Evolutionary conservation across 164 flowering plant species (phyloP), one percentile per base, ranked within the genome.

Genomic region (Macadamia tetraphylla): DNA sequence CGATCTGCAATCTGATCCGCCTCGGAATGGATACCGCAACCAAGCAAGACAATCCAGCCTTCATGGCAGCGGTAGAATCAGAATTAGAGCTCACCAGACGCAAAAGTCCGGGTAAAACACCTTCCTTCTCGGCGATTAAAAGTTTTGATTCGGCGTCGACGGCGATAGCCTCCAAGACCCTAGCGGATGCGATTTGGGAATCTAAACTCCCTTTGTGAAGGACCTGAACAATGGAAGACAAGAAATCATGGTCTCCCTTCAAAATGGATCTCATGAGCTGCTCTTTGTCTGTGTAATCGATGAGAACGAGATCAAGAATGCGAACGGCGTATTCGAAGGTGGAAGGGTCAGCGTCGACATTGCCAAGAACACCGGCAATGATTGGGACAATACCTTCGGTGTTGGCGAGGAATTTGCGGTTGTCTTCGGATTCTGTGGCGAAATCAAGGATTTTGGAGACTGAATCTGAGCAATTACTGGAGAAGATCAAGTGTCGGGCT

Each of bases 41-140:
- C 29, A 91, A 64, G 71, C 85, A 77, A 1, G 87, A 82, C 11
- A 94, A 58, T 1, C 73, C 73, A 12, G 88, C 82, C 1, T 85
- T 88, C 35, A 79, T 70, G 8, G 40, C 40, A 35, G 79, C 66
- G 6, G 29, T 60, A 3, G 68, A 30, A 51, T 82, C 82, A 10
- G 78, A 57, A 14, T 78, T 82, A 0, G 65, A 67, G 9, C 67
- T 30, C 17, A 82, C 44, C 1, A 74, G 17, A 11, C 30, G 30
- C 13, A 89, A 12, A 64, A 91, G 51, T 65, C 80, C 86, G 5
- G 64, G 10, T 3, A 86, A 14, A 1, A 87, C 6, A 1, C 81
- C 85, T 6, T 83, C 82, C 6, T 71, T 77, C 13, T 80, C 87
- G 3, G 79, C 75, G 35, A 84, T 68, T 10, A 31, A 1, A 43